Evolutionary conservation across 1,284 basidiomycete species (phyloP).

Genomic region (Ustilago crameri): DNA sequence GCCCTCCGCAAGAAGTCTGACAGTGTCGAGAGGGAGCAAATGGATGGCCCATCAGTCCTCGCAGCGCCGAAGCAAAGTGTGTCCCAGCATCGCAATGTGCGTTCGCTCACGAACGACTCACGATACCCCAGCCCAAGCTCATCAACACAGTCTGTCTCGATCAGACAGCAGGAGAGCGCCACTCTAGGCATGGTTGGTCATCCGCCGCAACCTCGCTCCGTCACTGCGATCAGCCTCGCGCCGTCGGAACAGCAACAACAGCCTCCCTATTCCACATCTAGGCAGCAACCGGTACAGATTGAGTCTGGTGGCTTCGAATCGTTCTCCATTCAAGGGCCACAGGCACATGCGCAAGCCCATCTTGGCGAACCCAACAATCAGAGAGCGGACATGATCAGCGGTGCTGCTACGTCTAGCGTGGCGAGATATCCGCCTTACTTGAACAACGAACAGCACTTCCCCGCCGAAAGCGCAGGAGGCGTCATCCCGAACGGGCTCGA

Average conservation of each 20-base stretch:
- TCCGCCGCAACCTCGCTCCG: no score
- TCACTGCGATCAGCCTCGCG: no score
- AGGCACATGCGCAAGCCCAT: background rate
- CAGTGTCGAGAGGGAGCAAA: constrained; percentile 13
- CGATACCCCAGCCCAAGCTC: constrained; percentile 13
- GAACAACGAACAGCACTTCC: no score
- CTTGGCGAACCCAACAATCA: background rate
- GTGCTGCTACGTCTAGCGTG: no score
- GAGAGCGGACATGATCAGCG: no score
- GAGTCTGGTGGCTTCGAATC: background rate
- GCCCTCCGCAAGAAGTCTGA: constrained; percentile 1
- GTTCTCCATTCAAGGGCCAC: background rate
- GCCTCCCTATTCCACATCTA: no score
- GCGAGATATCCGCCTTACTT: no score
- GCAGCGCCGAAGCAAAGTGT: constrained; percentile 4
- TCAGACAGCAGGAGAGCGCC: background rate
- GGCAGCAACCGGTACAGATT: background rate
- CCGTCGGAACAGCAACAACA: no score
- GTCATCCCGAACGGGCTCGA: no score
- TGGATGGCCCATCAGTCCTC: background rate
- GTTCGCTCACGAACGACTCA: constrained; percentile 1
- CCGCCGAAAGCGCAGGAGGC: no score
- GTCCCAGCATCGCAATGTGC: constrained; percentile 3
- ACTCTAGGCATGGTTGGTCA: background rate
- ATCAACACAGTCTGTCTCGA: constrained; percentile 8